Evolutionary conservation across 257 asterid genomes (phyloP), one percentile per base, ranked within the genome.

Genomic region (Salvia miltiorrhiza): DNA sequence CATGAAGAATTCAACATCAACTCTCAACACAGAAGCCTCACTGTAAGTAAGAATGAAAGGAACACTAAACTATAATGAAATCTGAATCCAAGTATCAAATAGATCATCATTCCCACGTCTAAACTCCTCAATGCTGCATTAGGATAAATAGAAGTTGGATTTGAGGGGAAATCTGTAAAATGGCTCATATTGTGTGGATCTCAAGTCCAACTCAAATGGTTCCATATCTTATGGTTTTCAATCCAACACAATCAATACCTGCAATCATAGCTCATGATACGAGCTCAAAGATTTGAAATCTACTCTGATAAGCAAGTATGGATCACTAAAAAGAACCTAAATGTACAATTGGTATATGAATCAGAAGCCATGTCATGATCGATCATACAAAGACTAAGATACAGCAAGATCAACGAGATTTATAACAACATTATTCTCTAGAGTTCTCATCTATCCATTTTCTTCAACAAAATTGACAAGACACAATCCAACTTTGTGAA

Each of bases 401-500:
- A 1, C 7, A 30, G 35, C 49, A 11, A 3, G 69, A 39, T 65
- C 62, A 44, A 62, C 43, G n/a, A 0, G 67, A 59, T 53, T 60
- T 40, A 60, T 60, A 76, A 70, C 71, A 65, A 52, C 61, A 59
- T 69, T 55, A 70, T 73, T 82, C 78, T 68, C 74, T 57, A 60
- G 72, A 65, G 53, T 50, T 66, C 39, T 66, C 71, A 60, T 33
- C 61, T 71, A 69, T 70, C 61, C 68, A 54, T 45, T 53, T 65
- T 44, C 69, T 65, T 71, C 40, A 54, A 60, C 80, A 80, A 79
- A 81, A 73, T 70, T 77, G 82, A 73, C 74, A 58, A 49, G 23
- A 62, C 61, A 69, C 54, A 54, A 64, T 49, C 65, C 67, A 69
- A 63, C 78, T 64, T 74, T 63, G 58, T 63, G 72, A 74, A 69